A percentile compares a stretch with the other conserved stretches of the same genome.
Evolutionary conservation across 345 rosid genomes (phyloP).

Genomic region (Citrus sinensis): DNA sequence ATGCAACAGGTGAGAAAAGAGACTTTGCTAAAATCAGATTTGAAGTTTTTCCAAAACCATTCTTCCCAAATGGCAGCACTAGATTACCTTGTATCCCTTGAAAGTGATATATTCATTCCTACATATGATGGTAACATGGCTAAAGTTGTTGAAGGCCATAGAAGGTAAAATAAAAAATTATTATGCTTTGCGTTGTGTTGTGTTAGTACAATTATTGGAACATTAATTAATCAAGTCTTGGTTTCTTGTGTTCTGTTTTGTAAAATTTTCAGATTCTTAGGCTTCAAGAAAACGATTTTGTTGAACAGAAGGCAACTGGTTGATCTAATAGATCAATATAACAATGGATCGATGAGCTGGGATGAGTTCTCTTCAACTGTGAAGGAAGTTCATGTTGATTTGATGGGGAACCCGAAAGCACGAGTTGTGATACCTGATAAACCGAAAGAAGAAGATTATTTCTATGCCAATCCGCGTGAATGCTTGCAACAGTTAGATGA

Average conservation of each 20-base stretch:
- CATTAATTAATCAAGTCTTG: not conserved
- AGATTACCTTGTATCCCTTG: conserved; percentile 84
- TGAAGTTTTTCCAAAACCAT: conserved; percentile 65
- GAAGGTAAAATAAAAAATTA: conserved; percentile 45
- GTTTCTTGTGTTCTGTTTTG: not conserved
- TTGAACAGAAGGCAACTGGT: conserved; percentile 75
- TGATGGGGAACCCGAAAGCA: conserved; percentile 71
- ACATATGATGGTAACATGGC: conserved; percentile 98
- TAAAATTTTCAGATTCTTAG: conserved; percentile 62
- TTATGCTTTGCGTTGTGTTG: not conserved
- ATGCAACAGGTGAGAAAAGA: conserved; percentile 79
- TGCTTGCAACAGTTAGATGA: conserved; percentile 80
- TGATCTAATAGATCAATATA: conserved; percentile 62
- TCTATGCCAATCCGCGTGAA: conserved; percentile 91
- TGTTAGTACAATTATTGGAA: not conserved
- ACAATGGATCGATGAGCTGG: conserved; percentile 64
- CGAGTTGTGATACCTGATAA: conserved; percentile 61
- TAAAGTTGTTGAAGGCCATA: conserved; percentile 97
- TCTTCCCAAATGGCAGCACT: conserved; percentile 93
- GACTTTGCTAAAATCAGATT: conserved; percentile 61
- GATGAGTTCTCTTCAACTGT: conserved; percentile 69
- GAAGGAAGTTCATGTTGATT: conserved; percentile 64
- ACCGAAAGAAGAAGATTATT: conserved; percentile 96
- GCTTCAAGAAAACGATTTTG: conserved; percentile 80
- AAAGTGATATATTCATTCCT: conserved; percentile 90